Evolutionary conservation across 208 protist genomes (phyloP).

Genomic region (Leishmania major): DNA sequence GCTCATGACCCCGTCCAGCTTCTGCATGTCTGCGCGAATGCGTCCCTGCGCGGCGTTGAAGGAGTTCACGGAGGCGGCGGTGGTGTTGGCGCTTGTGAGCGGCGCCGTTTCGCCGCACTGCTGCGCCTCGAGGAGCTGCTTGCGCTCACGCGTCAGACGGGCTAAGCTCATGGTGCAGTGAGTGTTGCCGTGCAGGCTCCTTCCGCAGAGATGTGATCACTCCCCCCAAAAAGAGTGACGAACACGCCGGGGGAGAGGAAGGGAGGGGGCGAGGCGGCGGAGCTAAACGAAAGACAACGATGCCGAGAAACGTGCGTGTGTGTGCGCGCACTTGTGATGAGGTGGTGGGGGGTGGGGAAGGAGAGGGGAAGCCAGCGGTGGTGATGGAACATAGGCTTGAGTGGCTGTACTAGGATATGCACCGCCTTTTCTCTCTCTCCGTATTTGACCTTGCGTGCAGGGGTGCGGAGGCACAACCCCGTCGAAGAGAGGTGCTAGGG

Average conservation of each 20-base stretch:
- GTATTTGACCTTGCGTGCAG: background rate
- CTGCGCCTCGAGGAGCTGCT: constrained; percentile 31
- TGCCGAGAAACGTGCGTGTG: background rate
- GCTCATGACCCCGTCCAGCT: constrained; percentile 56
- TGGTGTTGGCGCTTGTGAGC: constrained; percentile 24
- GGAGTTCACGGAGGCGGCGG: constrained; percentile 28
- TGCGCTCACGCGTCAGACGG: constrained; percentile 38
- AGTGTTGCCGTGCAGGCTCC: background rate
- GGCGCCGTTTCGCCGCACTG: background rate
- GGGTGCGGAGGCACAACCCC: background rate
- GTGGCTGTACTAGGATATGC: background rate
- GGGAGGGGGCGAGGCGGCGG: background rate
- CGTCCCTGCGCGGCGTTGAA: constrained; percentile 46
- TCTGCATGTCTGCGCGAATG: constrained; percentile 65
- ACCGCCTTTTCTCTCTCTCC: background rate
- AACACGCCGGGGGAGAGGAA: background rate
- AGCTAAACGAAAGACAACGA: background rate
- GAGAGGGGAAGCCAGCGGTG: background rate
- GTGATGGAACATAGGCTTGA: background rate
- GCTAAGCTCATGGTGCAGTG: constrained; percentile 33
- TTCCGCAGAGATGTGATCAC: background rate
- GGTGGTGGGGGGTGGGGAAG: background rate
- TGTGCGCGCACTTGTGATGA: background rate
- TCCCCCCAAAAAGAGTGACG: background rate
- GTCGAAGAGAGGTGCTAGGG: background rate